phyloP scores from a whole-genome alignment of 139 green algal genomes.

The Eudorina sp. region DNA sequence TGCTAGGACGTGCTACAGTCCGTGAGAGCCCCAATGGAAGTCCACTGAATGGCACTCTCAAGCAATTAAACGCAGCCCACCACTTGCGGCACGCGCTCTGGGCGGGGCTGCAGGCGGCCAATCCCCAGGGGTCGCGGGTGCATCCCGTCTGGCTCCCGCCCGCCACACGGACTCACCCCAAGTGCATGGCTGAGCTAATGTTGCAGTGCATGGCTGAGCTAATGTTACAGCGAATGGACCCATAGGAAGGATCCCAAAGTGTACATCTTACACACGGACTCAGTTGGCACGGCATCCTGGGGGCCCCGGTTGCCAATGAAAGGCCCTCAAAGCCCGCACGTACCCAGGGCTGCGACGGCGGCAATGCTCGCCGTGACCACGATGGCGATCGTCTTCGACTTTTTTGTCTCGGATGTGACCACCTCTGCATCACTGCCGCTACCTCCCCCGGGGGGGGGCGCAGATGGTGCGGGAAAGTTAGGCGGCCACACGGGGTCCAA shows the following conservation, averaged over 20 bases:
- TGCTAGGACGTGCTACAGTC: too few species aligned
- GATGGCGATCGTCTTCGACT: background rate
- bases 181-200: background rate
- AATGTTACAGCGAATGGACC: background rate
- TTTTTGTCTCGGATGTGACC: background rate
- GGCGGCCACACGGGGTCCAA: background rate
- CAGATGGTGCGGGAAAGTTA: background rate
- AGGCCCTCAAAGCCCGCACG: too few species aligned
- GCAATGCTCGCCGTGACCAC: background rate
- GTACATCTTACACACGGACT: background rate
- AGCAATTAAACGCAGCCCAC: too few species aligned
- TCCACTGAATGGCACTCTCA: too few species aligned
- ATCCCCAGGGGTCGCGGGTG: too few species aligned
- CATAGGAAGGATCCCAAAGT: background rate
- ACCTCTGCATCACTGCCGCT: background rate
- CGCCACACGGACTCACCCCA: background rate
- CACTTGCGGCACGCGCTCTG: too few species aligned
- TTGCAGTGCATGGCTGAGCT: background rate
- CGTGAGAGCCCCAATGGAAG: too few species aligned
- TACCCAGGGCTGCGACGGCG: background rate
- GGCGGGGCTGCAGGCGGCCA: too few species aligned
- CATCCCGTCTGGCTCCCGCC: too few species aligned
- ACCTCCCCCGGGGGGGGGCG: background rate
- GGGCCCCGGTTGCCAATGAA: too few species aligned
- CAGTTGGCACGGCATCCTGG: background rate